A percentile compares a stretch with the other conserved stretches of the same genome.
Evolutionary conservation across 805 yeast genomes (phyloP).

Genomic region (Maudiozyma saulgeensis): DNA sequence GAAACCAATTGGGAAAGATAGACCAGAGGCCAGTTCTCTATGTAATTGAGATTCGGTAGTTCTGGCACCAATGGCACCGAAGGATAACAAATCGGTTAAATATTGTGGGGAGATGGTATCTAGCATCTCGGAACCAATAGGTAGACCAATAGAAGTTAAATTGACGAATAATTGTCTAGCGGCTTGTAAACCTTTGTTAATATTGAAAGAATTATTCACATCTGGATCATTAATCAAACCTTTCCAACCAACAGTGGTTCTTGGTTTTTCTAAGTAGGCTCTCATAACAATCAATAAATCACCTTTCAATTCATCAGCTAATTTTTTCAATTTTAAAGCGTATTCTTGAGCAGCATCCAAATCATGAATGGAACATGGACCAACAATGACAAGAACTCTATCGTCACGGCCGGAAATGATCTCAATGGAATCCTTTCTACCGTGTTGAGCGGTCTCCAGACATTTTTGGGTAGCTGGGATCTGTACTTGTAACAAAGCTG

Average conservation of each 20-base stretch:
- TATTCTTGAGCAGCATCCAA: conserved; percentile 83
- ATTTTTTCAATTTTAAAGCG: conserved; percentile 55
- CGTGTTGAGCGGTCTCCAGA: conserved; percentile 56
- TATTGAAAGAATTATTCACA: conserved; percentile 82
- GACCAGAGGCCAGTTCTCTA: conserved; percentile 94
- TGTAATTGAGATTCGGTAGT: conserved; percentile 97
- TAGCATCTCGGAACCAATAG: conserved; percentile 96
- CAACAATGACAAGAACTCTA: conserved; percentile 78
- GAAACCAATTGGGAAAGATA: conserved; percentile 98
- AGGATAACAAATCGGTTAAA: conserved; percentile 78
- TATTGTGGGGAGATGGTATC: conserved; percentile 97
- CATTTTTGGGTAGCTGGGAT: conserved; percentile 53
- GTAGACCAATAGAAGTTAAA: conserved; percentile 67
- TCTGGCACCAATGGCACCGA: conserved; percentile 98
- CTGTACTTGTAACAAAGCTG: conserved; percentile 82
- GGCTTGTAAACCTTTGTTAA: conserved; percentile 85
- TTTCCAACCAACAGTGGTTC: conserved; percentile 99
- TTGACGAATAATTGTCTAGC: conserved; percentile 79
- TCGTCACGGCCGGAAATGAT: conserved; percentile 73
- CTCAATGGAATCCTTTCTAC: conserved; percentile 69
- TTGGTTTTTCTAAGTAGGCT: conserved; percentile 95
- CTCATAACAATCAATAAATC: conserved; percentile 89
- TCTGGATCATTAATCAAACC: conserved; percentile 97
- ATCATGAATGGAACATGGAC: conserved; percentile 97
- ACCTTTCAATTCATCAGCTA: conserved; percentile 59